Evolutionary conservation across 331 rosid genomes (phyloP), one percentile per base, ranked within the genome.

Genomic region (Cydonia oblonga): DNA sequence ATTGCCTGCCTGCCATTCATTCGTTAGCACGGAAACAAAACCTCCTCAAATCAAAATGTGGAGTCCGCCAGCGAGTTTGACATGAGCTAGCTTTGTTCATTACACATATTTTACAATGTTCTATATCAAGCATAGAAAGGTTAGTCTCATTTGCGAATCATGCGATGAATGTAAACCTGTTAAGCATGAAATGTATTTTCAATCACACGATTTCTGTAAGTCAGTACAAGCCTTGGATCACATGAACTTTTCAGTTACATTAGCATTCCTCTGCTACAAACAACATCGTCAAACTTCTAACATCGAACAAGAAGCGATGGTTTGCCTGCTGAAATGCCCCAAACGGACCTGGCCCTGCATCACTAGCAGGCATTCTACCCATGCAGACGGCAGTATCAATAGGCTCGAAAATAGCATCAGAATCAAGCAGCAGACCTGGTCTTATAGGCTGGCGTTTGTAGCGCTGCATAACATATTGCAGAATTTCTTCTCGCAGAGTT

Each of bases 21-120:
- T 4, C 9, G 66, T 61, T 61, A 29, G 29, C 72, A 40, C 22
- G 5, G 28, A 20, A 40, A 11, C n/a, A 42, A 51, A 49, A 5
- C 74, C 65, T 25, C 70, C 51, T 60, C 58, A 64, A 62, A 58
- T 77, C 18, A 63, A 35, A 35, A 16, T 38, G 53, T 64, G 28
- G 56, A n/a, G 60, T 10, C 18, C 73, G 58, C 53, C 61, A 63
- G 74, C 64, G 68, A 58, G 18, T 18, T 23, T 19, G 46, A 44
- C 29, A 29, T 18, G 63, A 22, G 24, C 35, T 28, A 24, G 40
- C 66, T 32, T 57, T 46, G 54, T 69, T 66, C 56, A 52, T 66
- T 20, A 26, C 54, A 79, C 33, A 78, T 74, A 78, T 32, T 76
- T 42, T 20, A 66, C 68, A 32, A 9, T 68, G n/a, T 23, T 22